phyloP scores from a whole-genome alignment of 495 filamentous ascomycete species.

The Tuber brumale region DNA sequence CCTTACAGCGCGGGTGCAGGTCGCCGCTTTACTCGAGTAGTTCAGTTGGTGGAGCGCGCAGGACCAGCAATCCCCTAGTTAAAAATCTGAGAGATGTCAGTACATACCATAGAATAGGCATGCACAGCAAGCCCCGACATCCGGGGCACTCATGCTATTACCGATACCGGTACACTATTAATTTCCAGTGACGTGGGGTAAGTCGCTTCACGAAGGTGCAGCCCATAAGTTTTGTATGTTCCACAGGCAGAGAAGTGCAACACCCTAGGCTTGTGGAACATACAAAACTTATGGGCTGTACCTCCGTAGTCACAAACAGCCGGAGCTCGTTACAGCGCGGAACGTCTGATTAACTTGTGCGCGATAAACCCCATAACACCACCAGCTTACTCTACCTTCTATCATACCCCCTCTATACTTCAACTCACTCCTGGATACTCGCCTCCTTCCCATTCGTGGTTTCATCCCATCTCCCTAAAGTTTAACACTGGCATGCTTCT shows the following conservation, averaged over 20 bases:
- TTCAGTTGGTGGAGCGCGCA: not conserved
- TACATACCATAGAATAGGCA: not conserved
- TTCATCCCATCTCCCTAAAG: not conserved
- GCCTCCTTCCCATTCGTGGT: not conserved
- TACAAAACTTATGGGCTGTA: too few species aligned
- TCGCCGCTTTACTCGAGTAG: not conserved
- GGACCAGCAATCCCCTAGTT: not conserved
- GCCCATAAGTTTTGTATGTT: too few species aligned
- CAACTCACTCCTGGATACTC: not conserved
- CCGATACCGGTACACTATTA: not conserved
- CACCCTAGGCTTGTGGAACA: too few species aligned
- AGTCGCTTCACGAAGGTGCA: too few species aligned
- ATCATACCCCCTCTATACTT: not conserved
- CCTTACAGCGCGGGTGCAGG: not conserved
- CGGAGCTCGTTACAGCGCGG: not conserved
- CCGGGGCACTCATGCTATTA: not conserved
- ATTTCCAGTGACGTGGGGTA: not conserved
- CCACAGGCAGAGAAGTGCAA: too few species aligned
- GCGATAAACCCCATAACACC: not conserved
- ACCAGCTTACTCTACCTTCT: not conserved
- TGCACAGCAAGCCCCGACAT: not conserved
- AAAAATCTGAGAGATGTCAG: not conserved
- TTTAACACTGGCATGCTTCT: slow-evolving; percentile 22
- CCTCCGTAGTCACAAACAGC: not conserved
- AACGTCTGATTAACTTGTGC: not conserved